Evolutionary conservation across 169 alveolate genomes (phyloP), one percentile per base, ranked within the genome.

Genomic region (Cyclospora cayetanensis): DNA sequence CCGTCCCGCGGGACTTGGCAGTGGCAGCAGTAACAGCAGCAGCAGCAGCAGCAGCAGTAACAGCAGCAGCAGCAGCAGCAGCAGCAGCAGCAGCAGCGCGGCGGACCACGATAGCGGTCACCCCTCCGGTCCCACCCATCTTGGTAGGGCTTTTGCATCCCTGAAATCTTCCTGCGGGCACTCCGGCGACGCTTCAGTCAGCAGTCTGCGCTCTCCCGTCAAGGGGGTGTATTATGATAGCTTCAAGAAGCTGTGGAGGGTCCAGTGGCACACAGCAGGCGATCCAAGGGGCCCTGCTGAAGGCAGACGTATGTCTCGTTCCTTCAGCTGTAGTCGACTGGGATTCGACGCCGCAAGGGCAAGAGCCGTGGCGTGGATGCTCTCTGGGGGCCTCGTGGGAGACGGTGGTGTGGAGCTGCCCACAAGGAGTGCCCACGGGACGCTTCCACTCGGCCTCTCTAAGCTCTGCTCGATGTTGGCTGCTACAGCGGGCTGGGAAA

Each of bases 311-410:
- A 68, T 83, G 41, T 83, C 90, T 1, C 77, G 90, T 3, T 83
- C 90, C n/a, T 83, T 83, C 63, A 83, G 90, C 80, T 83, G 90
- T 31, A 68, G 53, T n/a, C 77, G 90, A 9, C 42, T 83, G 29
- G 90, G 90, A 18, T 83, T 83, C 25, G 90, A 83, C 35, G 90
- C 90, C 3, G 90, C 90, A 27, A 83, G 65, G 25, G 90, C 90
- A 1, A 39, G 90, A 9, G 90, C 90, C n/a, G 80, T 83, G 1
- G 90, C 90, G 0, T 83, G 90, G 90, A 83, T 83, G 55, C 90
- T 83, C 27, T 83, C 90, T 37, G 76, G 90, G 25, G 90, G 90
- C 39, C 80, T 22, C 42, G 90, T 83, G 1, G 90, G 90, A 2
- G 90, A 83, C 53, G 77, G 90, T 1, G 90, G 80, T 9, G 66